Percentiles rank a stretch among this genome's conserved stretches.
These are phyloP conservation scores for Cinnamomum chago DNA, from an alignment of 164 flowering plant genomes.

Conservation along the genomic window DNA sequence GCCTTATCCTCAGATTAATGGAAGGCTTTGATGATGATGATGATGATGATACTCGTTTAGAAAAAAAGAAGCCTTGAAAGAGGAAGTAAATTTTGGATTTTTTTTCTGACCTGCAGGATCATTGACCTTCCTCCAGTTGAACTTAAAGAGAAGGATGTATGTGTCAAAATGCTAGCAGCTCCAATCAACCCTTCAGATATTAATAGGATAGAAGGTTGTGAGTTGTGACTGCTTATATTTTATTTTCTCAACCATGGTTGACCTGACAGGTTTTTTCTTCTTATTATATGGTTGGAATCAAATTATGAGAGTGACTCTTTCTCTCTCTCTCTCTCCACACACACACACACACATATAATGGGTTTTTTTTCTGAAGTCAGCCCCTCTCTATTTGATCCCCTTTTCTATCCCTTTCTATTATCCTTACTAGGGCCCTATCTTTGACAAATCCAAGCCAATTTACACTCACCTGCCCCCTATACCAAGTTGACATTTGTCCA, in stretches of 20 bases:
- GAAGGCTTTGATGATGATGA: no score
- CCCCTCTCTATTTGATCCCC: no score
- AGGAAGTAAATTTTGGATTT: neutral
- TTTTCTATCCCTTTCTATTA: no score
- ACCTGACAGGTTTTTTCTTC: neutral
- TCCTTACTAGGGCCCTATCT: no score
- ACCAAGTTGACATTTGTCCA: no score
- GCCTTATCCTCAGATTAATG: neutral
- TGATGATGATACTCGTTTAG: neutral
- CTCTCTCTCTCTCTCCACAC: no score
- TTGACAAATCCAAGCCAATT: no score
- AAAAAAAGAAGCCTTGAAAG: neutral
- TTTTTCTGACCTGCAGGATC: slow-evolving; percentile 39
- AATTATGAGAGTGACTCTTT: neutral
- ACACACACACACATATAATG: no score
- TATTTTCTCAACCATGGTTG: neutral
- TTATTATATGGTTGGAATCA: neutral
- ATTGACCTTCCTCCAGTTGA: slow-evolving; percentile 66
- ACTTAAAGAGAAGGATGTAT: slow-evolving; percentile 70
- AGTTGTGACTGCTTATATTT: slow-evolving; percentile 20
- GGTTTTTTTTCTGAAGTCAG: no score
- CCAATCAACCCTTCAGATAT: slow-evolving; percentile 97
- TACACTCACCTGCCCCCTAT: no score
- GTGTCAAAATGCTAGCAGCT: slow-evolving; percentile 92
- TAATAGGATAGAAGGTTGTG: slow-evolving; percentile 79